Evolutionary conservation across 345 rosid species (phyloP), one percentile per base, ranked within the genome.

Genomic region (Citrus mangshanensis): DNA sequence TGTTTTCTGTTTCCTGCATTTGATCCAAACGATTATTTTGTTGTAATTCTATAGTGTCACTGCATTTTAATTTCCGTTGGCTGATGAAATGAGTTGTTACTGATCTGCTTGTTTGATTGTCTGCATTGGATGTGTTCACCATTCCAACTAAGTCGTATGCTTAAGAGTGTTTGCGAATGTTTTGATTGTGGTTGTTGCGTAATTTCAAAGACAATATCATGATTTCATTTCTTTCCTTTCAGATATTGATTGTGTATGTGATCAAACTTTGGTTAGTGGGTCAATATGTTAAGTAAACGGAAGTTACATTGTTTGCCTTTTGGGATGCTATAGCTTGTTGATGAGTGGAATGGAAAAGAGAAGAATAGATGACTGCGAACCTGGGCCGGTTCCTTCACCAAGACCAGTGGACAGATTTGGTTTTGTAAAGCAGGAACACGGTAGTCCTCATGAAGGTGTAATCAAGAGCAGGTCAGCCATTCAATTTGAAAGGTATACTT

Each of bases 391-490:
- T 75, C 95, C 97, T 81, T 80, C 89, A 24, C 91, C 87, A 32
- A 87, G 84, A 77, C 83, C 85, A 1, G 51, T 93, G 79, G 98
- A 96, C 81, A 90, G 87, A 88, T 91, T 90, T 83, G 96, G 98
- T 75, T 90, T 90, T 79, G 76, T 89, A 55, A 95, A 91, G 88
- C 93, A 88, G 80, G 97, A 92, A 70, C 80, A 63, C 24, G 85
- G 82, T 82, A 84, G 78, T 80, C 72, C 88, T 79, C 86, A 90
- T 42, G 92, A 92, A 27, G 84, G 83, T 75, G 32, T 85, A 80
- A 80, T 46, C 73, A 95, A 89, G 85, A 83, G 83, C 64, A 89
- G 83, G 83, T 85, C 90, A 63, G 83, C 80, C 37, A 67, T 56
- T 87, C 83, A 90, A 35, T 77, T 79, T 77, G 88, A 90, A 59